Evolutionary conservation across 73 alveolate species (phyloP), one percentile per base, ranked within the genome.

Genomic region (Stentor coeruleus): DNA sequence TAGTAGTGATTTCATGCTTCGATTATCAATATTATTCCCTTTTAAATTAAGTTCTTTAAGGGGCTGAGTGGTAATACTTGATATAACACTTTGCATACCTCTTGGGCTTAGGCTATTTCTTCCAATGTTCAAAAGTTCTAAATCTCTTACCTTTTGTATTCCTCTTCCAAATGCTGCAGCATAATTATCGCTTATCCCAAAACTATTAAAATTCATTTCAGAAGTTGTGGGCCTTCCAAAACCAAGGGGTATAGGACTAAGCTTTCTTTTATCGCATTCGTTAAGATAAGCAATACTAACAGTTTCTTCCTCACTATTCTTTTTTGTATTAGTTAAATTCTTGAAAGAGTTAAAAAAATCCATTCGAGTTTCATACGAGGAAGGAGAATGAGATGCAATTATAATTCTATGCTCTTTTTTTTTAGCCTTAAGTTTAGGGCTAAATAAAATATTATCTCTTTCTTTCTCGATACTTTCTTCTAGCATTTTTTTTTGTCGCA

Each of bases 181-280:
- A 33, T 66, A 66, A 40, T 66, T 66, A 40, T 66, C 79, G 14
- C 79, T 40, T 40, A 66, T 66, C 2, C 79, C n/a, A n/a, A n/a
- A n/a, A n/a, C n/a, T n/a, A n/a, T n/a, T n/a, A n/a, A n/a, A n/a
- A n/a, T n/a, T n/a, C n/a, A n/a, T n/a, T n/a, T n/a, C n/a, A n/a
- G n/a, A n/a, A n/a, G n/a, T n/a, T n/a, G n/a, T n/a, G n/a, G n/a
- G n/a, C n/a, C 66, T 20, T 49, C 28, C 66, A 6, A 49, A 20
- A 20, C 66, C 66, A 20, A 49, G 66, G 28, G 66, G 66, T 6
- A 49, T 49, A 6, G 66, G 66, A 49, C 66, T 49, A 6, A 49
- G 20, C 28, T 20, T 49, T 49, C 20, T 6, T 49, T 20, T 49
- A 20, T 49, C 28, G 66, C 66, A 49, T 20, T 49, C 66, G 66